A percentile compares a stretch with the other conserved stretches of the same genome.
Conservation (phyloP, 495 filamentous ascomycete genomes). For the Penicillium robsamsonii region DNA sequence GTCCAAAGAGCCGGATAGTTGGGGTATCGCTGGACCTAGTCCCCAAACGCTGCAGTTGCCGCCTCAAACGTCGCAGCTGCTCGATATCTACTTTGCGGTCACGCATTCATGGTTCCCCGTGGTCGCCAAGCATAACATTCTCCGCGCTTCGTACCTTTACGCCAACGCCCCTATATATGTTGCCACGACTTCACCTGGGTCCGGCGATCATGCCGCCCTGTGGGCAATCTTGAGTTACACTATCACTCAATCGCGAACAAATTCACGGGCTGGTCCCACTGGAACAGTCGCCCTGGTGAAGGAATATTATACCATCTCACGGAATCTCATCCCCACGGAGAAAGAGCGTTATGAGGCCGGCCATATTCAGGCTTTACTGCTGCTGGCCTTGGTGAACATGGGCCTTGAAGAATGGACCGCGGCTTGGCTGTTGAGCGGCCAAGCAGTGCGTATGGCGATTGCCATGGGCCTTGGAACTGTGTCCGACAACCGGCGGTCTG, state of each 20-base stretch:
- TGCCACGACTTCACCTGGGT: slow-evolving; percentile 38
- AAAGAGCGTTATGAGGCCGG: slow-evolving; percentile 55
- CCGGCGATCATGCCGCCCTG: slow-evolving; percentile 60
- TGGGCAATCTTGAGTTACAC: slow-evolving; percentile 62
- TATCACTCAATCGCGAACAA: slow-evolving; percentile 40
- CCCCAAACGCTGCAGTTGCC: slow-evolving; percentile 48
- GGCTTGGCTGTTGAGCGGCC: slow-evolving; percentile 62
- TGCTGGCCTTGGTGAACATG: slow-evolving; percentile 60
- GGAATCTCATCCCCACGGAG: slow-evolving; percentile 57
- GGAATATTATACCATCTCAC: slow-evolving; percentile 58
- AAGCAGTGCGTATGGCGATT: slow-evolving; percentile 58
- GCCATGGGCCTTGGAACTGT: slow-evolving; percentile 44
- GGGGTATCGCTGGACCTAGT: slow-evolving; percentile 10
- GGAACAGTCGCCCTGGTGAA: slow-evolving; percentile 26
- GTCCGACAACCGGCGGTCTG: slow-evolving; percentile 32
- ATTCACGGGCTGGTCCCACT: slow-evolving; percentile 25
- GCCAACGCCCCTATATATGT: slow-evolving; percentile 48
- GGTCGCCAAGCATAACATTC: slow-evolving; percentile 64
- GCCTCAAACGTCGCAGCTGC: slow-evolving; percentile 58
- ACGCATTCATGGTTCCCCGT: slow-evolving; percentile 75
- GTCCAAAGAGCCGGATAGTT: slow-evolving; percentile 21
- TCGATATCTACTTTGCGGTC: slow-evolving; percentile 71
- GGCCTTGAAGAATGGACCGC: slow-evolving; percentile 51
- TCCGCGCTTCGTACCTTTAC: slow-evolving; percentile 52
- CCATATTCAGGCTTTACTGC: slow-evolving; percentile 63